Percentiles rank a stretch among this genome's conserved stretches.
Evolutionary conservation across 108 stramenopile species (phyloP).

Genomic region (Conticribra guillardii): DNA sequence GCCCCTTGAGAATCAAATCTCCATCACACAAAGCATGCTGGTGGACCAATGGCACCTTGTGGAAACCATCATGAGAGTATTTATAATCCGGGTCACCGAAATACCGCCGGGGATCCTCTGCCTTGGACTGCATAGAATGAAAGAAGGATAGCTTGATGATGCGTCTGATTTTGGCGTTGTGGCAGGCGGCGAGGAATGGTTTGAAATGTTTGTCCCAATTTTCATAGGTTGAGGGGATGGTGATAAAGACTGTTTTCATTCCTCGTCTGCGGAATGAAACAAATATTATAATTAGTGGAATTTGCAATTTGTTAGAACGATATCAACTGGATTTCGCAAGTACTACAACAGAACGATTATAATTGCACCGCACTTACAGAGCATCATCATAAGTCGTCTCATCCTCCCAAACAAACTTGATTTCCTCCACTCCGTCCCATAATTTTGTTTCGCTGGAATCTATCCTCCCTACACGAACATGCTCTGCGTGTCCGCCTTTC

Average conservation of each 20-base stretch:
- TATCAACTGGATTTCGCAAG: not conserved
- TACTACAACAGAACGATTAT: no score
- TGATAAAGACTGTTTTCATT: slow-evolving; percentile 52
- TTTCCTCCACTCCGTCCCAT: slow-evolving; percentile 33
- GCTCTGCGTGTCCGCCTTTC: slow-evolving; percentile 18
- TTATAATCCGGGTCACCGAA: slow-evolving; percentile 20
- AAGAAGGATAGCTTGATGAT: slow-evolving; percentile 58
- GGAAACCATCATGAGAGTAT: slow-evolving; percentile 14
- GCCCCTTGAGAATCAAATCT: slow-evolving; percentile 23
- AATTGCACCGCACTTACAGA: slow-evolving; percentile 9
- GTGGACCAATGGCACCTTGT: slow-evolving; percentile 44
- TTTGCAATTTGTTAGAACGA: not conserved
- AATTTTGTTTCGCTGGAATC: slow-evolving; percentile 7
- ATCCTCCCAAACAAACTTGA: slow-evolving; percentile 46
- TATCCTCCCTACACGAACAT: slow-evolving; percentile 33
- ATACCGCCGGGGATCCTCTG: slow-evolving; percentile 15
- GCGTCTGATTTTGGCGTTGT: slow-evolving; percentile 36
- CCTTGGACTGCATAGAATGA: slow-evolving; percentile 25
- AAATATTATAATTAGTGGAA: not conserved
- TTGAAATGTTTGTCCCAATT: slow-evolving; percentile 48
- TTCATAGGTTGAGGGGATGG: slow-evolving; percentile 17
- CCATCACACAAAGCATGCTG: slow-evolving; percentile 50
- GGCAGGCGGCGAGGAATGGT: slow-evolving; percentile 43
- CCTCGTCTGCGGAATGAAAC: slow-evolving; percentile 6
- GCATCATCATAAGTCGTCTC: slow-evolving; percentile 44